Percentiles rank a stretch among this genome's conserved stretches.
Evolutionary conservation across 192 early-diverging fungal species (phyloP).

Genomic region (Phlyctochytrium arcticum): DNA sequence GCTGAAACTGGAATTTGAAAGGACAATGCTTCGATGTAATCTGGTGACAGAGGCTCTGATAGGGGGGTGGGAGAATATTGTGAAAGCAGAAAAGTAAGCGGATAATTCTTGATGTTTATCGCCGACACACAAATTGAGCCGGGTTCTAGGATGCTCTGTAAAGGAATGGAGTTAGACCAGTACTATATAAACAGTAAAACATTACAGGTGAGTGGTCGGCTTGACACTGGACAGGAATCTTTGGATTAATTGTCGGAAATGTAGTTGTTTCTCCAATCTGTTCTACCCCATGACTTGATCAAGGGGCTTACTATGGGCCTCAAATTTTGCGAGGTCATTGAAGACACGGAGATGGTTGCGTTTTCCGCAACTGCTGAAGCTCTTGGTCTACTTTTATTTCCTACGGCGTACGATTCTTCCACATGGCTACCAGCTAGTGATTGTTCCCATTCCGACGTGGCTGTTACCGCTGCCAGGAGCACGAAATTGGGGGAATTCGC

Average conservation of each 20-base stretch:
- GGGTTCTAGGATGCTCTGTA: slow-evolving; percentile 23
- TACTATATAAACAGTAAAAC: slow-evolving; percentile 19
- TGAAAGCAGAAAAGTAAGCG: slow-evolving; percentile 39
- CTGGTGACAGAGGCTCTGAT: slow-evolving; percentile 27
- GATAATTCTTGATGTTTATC: too few species aligned
- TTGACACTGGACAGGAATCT: too few species aligned
- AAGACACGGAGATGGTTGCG: slow-evolving; percentile 26
- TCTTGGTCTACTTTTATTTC: slow-evolving; percentile 64
- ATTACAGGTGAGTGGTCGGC: slow-evolving; percentile 25
- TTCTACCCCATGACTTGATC: slow-evolving; percentile 39
- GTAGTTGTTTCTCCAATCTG: slow-evolving; percentile 34
- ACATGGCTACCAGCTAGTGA: slow-evolving; percentile 21
- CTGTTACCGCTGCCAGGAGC: neutral
- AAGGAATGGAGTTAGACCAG: slow-evolving; percentile 42
- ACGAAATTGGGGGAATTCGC: slow-evolving; percentile 4
- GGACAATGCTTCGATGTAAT: slow-evolving; percentile 33
- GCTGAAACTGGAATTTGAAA: slow-evolving; percentile 31
- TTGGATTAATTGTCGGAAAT: too few species aligned
- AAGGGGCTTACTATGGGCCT: slow-evolving; percentile 38
- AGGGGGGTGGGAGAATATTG: slow-evolving; percentile 35
- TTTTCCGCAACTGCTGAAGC: slow-evolving; percentile 44
- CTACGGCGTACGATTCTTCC: slow-evolving; percentile 63
- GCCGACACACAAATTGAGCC: too few species aligned
- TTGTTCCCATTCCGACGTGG: neutral
- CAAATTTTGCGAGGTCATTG: slow-evolving; percentile 32